These are phyloP conservation scores for Ilyonectria destructans DNA, from an alignment of 2,329 filamentous ascomycete species.

Conservation along the genomic window DNA sequence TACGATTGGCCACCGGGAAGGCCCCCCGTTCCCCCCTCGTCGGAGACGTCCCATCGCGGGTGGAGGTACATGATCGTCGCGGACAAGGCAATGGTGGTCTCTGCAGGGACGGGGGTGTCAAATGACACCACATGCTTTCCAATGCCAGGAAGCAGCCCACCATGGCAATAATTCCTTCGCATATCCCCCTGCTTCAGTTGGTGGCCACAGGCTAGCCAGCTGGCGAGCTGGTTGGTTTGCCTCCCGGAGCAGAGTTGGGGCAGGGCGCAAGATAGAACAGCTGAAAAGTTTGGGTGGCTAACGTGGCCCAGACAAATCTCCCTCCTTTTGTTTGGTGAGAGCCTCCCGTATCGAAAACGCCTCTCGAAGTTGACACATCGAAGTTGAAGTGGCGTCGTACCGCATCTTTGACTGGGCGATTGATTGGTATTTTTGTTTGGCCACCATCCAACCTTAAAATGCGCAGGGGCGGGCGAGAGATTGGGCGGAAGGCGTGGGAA, in stretches of 20 bases:
- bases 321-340: conserved; percentile 8
- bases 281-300: neutral
- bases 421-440: conserved; percentile 35
- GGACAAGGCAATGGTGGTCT: conserved; percentile 7
- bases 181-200: conserved; percentile 13
- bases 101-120: conserved; percentile 43
- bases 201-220: neutral
- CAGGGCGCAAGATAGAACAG: neutral
- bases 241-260: conserved; percentile 5
- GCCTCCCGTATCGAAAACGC: conserved; percentile 17
- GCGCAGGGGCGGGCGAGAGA: conserved; percentile 9
- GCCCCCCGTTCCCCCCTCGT: conserved; percentile 17
- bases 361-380: conserved; percentile 34
- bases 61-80: conserved; percentile 23
- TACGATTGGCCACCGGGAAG: conserved; percentile 19
- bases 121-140: conserved; percentile 35
- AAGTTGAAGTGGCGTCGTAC: conserved; percentile 33
- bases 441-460: conserved; percentile 42
- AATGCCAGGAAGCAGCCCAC: conserved; percentile 33
- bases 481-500: neutral
- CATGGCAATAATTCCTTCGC: conserved; percentile 27
- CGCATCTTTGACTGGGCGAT: conserved; percentile 21
- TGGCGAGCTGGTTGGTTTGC: conserved; percentile 8
- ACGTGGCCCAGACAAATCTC: neutral
- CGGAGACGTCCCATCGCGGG: conserved; percentile 27